phyloP scores from a whole-genome alignment of 1,139 yeast species.

The Protomyces macrosporus region DNA sequence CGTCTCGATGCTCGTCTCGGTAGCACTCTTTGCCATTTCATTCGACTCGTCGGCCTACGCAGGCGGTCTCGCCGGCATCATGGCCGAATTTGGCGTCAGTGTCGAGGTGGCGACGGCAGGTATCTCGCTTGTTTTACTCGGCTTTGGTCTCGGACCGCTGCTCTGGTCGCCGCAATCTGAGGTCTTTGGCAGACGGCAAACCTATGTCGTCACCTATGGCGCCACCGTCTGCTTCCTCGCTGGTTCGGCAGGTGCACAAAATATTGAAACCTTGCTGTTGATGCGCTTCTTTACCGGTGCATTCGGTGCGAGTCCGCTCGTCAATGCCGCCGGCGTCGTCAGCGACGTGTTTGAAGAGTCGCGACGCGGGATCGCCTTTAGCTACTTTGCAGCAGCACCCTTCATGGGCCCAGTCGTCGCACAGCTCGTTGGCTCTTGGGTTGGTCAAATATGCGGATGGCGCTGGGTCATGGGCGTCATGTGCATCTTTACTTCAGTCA shows the following conservation, averaged over 20 bases:
- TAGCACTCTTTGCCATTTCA: constrained; percentile 56
- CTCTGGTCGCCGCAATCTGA: constrained; percentile 67
- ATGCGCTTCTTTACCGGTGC: constrained; percentile 75
- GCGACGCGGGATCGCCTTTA: constrained; percentile 53
- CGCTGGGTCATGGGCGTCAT: constrained; percentile 56
- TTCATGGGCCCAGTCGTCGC: constrained; percentile 63
- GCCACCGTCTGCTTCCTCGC: constrained; percentile 55
- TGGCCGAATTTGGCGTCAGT: constrained; percentile 46
- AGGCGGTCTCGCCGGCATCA: constrained; percentile 53
- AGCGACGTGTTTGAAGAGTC: constrained; percentile 65
- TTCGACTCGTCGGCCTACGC: constrained; percentile 48
- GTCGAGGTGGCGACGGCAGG: constrained; percentile 61
- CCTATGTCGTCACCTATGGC: constrained; percentile 53
- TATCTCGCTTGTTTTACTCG: constrained; percentile 61
- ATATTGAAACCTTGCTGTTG: constrained; percentile 50
- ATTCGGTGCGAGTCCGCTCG: constrained; percentile 75
- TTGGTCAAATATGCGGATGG: constrained; percentile 66
- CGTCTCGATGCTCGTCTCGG: constrained; percentile 10
- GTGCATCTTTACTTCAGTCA: constrained; percentile 43
- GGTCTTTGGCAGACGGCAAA: constrained; percentile 48
- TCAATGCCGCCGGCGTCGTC: constrained; percentile 83
- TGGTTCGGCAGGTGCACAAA: constrained; percentile 54
- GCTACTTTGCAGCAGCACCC: constrained; percentile 41
- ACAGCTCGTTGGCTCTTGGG: constrained; percentile 74
- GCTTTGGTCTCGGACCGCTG: constrained; percentile 25